A percentile compares a stretch with the other conserved stretches of the same genome.
These are phyloP conservation scores for Cutaneotrichosporon arboriforme DNA, from an alignment of 1,284 basidiomycete species.

Conservation along the genomic window DNA sequence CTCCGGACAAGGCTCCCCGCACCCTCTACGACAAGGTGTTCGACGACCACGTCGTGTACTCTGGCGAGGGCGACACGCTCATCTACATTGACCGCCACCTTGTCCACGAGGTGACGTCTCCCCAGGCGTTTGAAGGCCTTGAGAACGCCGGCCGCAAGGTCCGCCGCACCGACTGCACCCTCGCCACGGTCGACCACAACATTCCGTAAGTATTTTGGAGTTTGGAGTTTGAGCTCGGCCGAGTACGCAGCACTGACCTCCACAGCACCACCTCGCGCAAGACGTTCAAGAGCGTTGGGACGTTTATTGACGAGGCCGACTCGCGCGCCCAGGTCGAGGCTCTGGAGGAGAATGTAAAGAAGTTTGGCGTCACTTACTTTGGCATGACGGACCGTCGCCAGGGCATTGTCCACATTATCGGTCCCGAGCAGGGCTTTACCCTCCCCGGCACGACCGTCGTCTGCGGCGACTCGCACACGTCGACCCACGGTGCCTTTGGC, in stretches of 20 bases:
- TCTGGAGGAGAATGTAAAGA: slow-evolving; percentile 90
- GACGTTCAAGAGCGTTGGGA: slow-evolving; percentile 66
- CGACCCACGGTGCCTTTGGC: slow-evolving; percentile 87
- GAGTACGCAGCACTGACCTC: neutral
- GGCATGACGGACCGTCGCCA: slow-evolving; percentile 86
- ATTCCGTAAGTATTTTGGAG: slow-evolving; percentile 65
- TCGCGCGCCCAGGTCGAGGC: slow-evolving; percentile 86
- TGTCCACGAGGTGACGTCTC: slow-evolving; percentile 92
- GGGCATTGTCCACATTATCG: slow-evolving; percentile 93
- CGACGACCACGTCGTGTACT: slow-evolving; percentile 83
- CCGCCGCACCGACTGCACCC: slow-evolving; percentile 84
- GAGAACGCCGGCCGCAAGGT: slow-evolving; percentile 75
- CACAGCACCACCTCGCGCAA: slow-evolving; percentile 76
- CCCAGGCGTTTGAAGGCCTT: slow-evolving; percentile 94
- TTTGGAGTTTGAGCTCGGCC: neutral
- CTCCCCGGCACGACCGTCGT: slow-evolving; percentile 93
- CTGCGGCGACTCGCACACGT: slow-evolving; percentile 72
- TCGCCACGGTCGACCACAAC: slow-evolving; percentile 94
- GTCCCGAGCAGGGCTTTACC: slow-evolving; percentile 94
- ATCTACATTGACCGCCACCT: slow-evolving; percentile 95
- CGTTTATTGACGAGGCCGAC: slow-evolving; percentile 82
- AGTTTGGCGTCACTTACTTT: slow-evolving; percentile 91
- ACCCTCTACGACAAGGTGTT: slow-evolving; percentile 95
- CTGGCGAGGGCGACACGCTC: slow-evolving; percentile 76
- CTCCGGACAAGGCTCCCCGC: slow-evolving; percentile 54